A percentile compares a stretch with the other conserved stretches of the same genome.
phyloP scores from a whole-genome alignment of 805 yeast genomes.

The Wickerhamomyces bisporus region DNA sequence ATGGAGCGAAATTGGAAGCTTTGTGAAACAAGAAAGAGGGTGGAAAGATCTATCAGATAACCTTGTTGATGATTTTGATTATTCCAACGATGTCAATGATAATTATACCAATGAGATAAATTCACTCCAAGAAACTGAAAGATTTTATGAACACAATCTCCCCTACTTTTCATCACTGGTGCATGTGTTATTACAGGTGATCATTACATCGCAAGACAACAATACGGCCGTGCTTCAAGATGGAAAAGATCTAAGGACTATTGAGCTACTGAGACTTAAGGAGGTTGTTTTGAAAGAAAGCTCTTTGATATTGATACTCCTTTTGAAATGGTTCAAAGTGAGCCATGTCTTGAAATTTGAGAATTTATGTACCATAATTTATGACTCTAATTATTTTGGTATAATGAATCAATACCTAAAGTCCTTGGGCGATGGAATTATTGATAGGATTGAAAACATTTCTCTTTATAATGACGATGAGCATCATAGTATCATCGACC shows the following conservation, averaged over 20 bases:
- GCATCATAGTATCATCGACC: slow-evolving; percentile 25
- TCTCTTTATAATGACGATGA: slow-evolving; percentile 5
- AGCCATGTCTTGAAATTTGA: slow-evolving; percentile 79
- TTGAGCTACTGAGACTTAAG: slow-evolving; percentile 55
- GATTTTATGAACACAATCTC: slow-evolving; percentile 48
- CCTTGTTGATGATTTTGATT: slow-evolving; percentile 27
- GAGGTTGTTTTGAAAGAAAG: slow-evolving; percentile 59
- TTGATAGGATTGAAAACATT: slow-evolving; percentile 27
- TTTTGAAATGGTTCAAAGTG: slow-evolving; percentile 73
- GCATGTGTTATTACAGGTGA: slow-evolving; percentile 55
- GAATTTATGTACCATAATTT: slow-evolving; percentile 62
- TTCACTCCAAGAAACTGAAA: slow-evolving; percentile 52
- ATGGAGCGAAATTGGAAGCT: slow-evolving; percentile 64
- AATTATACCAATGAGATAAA: slow-evolving; percentile 28
- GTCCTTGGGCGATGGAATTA: slow-evolving; percentile 16
- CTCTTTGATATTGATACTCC: slow-evolving; percentile 43
- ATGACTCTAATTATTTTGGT: slow-evolving; percentile 59
- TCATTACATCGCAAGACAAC: slow-evolving; percentile 31
- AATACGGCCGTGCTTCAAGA: slow-evolving; percentile 11
- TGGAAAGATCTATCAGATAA: slow-evolving; percentile 28
- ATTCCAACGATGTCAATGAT: slow-evolving; percentile 16
- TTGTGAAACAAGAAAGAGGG: slow-evolving; percentile 72
- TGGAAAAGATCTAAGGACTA: slow-evolving; percentile 23
- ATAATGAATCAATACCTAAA: slow-evolving; percentile 16
- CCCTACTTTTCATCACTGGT: slow-evolving; percentile 59